phyloP scores from a whole-genome alignment of 2,329 filamentous ascomycete species.

The Sporothrix phasma region DNA sequence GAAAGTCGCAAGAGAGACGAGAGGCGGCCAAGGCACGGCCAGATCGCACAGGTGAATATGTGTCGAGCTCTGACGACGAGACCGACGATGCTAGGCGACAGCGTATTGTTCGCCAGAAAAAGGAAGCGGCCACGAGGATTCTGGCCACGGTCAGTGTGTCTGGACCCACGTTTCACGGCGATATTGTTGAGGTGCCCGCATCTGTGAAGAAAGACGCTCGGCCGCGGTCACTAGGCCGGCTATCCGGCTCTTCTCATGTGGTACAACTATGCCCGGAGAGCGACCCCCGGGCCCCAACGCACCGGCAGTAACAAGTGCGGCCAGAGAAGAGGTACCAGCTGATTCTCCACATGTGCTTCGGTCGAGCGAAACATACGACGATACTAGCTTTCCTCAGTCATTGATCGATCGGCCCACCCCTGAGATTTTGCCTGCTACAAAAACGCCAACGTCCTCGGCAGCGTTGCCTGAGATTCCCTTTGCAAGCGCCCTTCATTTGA shows the following conservation, averaged over 20 bases:
- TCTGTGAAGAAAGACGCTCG: conserved; percentile 25
- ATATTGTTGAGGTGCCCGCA: conserved; percentile 27
- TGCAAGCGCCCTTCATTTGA: not conserved
- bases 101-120: conserved; percentile 30
- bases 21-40: conserved; percentile 17
- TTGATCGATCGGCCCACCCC: conserved; percentile 10
- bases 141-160: conserved; percentile 33
- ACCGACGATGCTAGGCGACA: conserved; percentile 29
- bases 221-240: not conserved
- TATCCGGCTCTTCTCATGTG: not conserved
- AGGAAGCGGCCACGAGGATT: conserved; percentile 31
- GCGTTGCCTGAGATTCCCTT: not conserved
- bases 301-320: not conserved
- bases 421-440: not conserved
- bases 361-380: conserved; percentile 8
- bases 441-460: conserved; percentile 13
- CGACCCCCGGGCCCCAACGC: not conserved
- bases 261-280: conserved; percentile 10
- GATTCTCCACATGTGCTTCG: not conserved
- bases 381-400: conserved; percentile 12
- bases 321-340: not conserved
- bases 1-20: conserved; percentile 35
- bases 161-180: conserved; percentile 25
- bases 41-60: conserved; percentile 19
- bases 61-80: conserved; percentile 21